Base-by-base conservation (phyloP, 1,139 yeast genomes). In the Yamadazyma diddensiae region DNA sequence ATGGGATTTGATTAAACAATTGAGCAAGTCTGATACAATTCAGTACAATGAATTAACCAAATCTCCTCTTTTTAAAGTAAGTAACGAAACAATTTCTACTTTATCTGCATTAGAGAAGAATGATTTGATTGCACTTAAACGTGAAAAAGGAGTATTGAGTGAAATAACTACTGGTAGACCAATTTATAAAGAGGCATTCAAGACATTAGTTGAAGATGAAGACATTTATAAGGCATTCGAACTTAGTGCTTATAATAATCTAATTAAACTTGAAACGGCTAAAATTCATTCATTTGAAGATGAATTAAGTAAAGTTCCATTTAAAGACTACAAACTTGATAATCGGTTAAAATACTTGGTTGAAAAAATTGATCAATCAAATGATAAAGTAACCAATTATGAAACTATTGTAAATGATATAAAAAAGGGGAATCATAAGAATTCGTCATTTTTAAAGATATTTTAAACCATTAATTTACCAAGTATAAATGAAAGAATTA, bases 141-240 rank as follows among this genome's bases (percentile, higher is more conserved):
- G 86, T 41, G 84, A 82, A 28, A 81, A 84, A 45, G 97, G 97
- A 12, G 72, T 90, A 11, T 62, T 88, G 23, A 64, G 69, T 30
- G 71, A 73, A 6, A 73, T 92, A 20, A 59, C 64, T 21, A 86
- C 94, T 1, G 95, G 96, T 0, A 79, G 90, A 49, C 98, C 98
- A 1, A 63, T 92, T 15, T 90, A 69, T 55, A 73, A 74, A 39
- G 87, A 92, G 0, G 96, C 97, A 0, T 92, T 92, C 61, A 53
- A 65, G 35, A 71, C 75, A 36, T 66, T 92, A 49, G 70, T 80
- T 4, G 50, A 64, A 1, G 92, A 87, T 52, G 50, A 62, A 11
- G 70, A 72, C 23, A 62, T 85, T 8, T 73, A 66, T 39, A 77
- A 77, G 16, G 65, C 77, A 15, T 71, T 85, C 57, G 95, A 87